These are phyloP conservation scores for Stromatinia cepivora DNA, from an alignment of 2,329 filamentous ascomycete genomes.

Conservation along the genomic window DNA sequence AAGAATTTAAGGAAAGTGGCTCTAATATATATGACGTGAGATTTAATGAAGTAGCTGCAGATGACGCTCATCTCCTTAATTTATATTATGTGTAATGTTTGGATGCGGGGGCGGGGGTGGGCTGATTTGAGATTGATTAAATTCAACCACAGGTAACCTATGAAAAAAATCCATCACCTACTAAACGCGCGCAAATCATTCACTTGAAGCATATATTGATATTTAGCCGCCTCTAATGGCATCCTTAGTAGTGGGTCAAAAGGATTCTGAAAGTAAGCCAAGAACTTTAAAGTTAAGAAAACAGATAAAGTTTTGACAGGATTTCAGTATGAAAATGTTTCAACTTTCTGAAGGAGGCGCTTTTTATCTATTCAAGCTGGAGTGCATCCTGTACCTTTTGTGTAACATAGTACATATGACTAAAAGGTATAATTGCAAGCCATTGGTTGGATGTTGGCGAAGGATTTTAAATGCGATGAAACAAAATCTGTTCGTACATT, in stretches of 20 bases:
- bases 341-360: not conserved
- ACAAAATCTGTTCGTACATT: not conserved
- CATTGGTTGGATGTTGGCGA: not conserved
- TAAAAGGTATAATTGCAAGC: not conserved
- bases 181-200: slow-evolving; percentile 3
- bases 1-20: not conserved
- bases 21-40: not conserved
- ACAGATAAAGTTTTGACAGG: not conserved
- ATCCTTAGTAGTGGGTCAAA: slow-evolving; percentile 3
- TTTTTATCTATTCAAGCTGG: not conserved
- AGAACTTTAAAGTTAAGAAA: not conserved
- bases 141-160: not conserved
- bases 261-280: not conserved
- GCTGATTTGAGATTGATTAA: slow-evolving; percentile 12
- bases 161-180: no score
- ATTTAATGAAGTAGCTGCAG: not conserved
- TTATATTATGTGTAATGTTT: not conserved
- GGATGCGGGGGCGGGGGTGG: not conserved
- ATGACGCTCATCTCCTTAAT: not conserved
- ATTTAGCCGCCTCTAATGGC: not conserved
- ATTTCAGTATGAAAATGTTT: not conserved
- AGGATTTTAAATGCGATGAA: not conserved
- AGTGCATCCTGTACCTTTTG: not conserved
- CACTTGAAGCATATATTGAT: not conserved
- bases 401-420: slow-evolving; percentile 1